These are phyloP conservation scores for Candida koratica DNA, from an alignment of 805 yeast genomes.

Conservation along the genomic window DNA sequence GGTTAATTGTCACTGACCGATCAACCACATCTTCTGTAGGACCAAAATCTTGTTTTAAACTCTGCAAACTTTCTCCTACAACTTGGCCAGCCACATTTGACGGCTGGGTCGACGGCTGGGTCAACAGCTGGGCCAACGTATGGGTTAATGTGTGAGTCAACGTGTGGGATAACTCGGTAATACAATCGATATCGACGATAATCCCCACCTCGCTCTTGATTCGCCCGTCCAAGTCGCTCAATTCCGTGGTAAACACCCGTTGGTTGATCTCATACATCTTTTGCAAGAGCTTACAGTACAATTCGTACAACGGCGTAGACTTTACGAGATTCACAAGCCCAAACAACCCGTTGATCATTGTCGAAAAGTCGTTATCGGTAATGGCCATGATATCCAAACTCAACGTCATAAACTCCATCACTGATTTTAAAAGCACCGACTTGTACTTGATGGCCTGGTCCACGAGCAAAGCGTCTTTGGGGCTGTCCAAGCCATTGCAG, in stretches of 20 bases:
- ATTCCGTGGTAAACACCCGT: constrained; percentile 23
- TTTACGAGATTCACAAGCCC: constrained; percentile 31
- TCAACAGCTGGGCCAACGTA: too few species aligned
- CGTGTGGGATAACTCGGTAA: constrained; percentile 12
- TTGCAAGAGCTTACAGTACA: constrained; percentile 22
- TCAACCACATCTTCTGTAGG: too few species aligned
- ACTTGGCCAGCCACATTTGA: too few species aligned
- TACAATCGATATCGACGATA: constrained; percentile 30
- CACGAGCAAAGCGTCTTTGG: constrained; percentile 28
- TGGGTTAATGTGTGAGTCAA: constrained; percentile 14
- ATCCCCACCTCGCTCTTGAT: constrained; percentile 31
- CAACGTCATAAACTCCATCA: constrained; percentile 25
- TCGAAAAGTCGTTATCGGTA: constrained; percentile 27
- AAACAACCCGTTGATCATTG: constrained; percentile 24
- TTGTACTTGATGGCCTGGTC: constrained; percentile 37
- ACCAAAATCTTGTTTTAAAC: too few species aligned
- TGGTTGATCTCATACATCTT: constrained; percentile 30
- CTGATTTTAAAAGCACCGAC: constrained; percentile 23
- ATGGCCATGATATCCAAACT: constrained; percentile 32
- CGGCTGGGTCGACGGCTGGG: too few species aligned
- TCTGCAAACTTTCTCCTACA: too few species aligned
- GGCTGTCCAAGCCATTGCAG: constrained; percentile 29
- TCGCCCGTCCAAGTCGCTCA: constrained; percentile 19
- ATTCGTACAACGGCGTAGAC: constrained; percentile 24
- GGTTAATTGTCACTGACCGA: too few species aligned